Evolutionary conservation across 2,329 filamentous ascomycete species (phyloP).

Genomic region (Sporothrix protearum): DNA sequence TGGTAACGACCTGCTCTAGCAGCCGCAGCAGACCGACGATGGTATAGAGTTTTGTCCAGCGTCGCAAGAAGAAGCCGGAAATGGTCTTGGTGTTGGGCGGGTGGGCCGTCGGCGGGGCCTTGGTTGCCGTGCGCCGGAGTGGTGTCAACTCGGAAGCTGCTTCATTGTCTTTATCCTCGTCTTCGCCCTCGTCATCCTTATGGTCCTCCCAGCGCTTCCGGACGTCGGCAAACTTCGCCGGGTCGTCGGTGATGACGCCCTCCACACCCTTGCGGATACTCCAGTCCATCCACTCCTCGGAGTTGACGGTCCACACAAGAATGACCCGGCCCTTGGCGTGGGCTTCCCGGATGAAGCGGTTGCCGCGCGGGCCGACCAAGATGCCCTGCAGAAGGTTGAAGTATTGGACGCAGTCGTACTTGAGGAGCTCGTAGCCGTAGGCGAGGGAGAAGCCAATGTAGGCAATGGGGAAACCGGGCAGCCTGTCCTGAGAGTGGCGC

Average conservation of each 20-base stretch:
- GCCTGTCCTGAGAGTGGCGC: slow-evolving; percentile 56
- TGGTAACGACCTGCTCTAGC: slow-evolving; percentile 19
- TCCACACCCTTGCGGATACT: slow-evolving; percentile 63
- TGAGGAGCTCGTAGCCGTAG: slow-evolving; percentile 69
- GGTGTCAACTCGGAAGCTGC: not conserved
- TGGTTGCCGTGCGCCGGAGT: not conserved
- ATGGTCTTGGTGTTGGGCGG: slow-evolving; percentile 16
- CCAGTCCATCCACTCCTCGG: slow-evolving; percentile 76
- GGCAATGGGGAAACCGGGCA: slow-evolving; percentile 61
- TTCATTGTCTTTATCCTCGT: not conserved
- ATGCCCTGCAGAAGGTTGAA: slow-evolving; percentile 74
- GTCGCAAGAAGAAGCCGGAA: slow-evolving; percentile 26
- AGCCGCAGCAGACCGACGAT: slow-evolving; percentile 21
- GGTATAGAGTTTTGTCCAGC: slow-evolving; percentile 27
- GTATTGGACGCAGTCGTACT: slow-evolving; percentile 53
- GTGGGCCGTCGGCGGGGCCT: slow-evolving; percentile 7
- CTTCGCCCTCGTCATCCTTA: not conserved
- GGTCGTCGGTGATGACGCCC: slow-evolving; percentile 84
- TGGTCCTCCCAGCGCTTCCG: slow-evolving; percentile 38
- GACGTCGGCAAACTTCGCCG: slow-evolving; percentile 62
- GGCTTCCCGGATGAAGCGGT: slow-evolving; percentile 61
- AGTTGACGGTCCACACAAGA: slow-evolving; percentile 85
- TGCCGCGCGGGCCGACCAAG: slow-evolving; percentile 65
- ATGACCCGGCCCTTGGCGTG: slow-evolving; percentile 56
- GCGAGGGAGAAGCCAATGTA: slow-evolving; percentile 64